These are phyloP conservation scores for Symbiotaphrina buchneri DNA, from an alignment of 495 filamentous ascomycete species.

Conservation along the genomic window DNA sequence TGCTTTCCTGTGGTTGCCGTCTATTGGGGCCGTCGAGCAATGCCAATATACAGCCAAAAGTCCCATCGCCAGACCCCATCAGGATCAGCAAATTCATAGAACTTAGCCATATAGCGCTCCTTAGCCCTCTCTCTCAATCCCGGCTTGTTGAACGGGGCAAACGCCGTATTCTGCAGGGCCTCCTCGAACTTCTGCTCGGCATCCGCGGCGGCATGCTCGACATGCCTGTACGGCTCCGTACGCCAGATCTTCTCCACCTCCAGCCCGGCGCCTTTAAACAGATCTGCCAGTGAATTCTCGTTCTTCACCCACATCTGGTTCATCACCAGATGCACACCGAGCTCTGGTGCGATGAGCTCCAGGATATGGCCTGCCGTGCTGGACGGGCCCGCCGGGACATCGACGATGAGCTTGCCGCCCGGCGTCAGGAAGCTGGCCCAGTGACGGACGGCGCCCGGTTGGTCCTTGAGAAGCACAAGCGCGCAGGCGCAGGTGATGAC, in stretches of 20 bases:
- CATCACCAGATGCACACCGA: constrained; percentile 7
- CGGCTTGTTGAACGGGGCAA: too few species aligned
- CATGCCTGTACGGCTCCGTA: too few species aligned
- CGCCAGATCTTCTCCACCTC: background rate
- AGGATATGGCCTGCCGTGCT: constrained; percentile 6
- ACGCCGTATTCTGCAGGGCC: too few species aligned
- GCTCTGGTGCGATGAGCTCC: constrained; percentile 7
- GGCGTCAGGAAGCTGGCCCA: constrained; percentile 15
- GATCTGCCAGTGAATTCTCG: background rate
- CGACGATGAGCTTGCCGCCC: constrained; percentile 13
- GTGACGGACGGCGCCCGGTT: constrained; percentile 9
- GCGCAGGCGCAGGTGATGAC: constrained; percentile 14
- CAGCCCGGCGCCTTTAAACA: background rate
- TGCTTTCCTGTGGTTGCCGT: too few species aligned
- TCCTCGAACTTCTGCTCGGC: too few species aligned
- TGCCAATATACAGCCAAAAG: too few species aligned
- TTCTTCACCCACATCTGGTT: constrained; percentile 1
- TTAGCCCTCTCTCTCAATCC: too few species aligned
- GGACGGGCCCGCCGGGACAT: constrained; percentile 8
- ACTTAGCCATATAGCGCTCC: too few species aligned
- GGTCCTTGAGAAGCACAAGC: constrained; percentile 14
- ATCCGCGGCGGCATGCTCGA: too few species aligned
- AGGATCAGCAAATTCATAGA: too few species aligned
- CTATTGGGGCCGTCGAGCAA: too few species aligned
- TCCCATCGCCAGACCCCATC: too few species aligned